Evolutionary conservation across 495 filamentous ascomycete species (phyloP), one percentile per base, ranked within the genome.

Genomic region (Lophiotrema nucula): DNA sequence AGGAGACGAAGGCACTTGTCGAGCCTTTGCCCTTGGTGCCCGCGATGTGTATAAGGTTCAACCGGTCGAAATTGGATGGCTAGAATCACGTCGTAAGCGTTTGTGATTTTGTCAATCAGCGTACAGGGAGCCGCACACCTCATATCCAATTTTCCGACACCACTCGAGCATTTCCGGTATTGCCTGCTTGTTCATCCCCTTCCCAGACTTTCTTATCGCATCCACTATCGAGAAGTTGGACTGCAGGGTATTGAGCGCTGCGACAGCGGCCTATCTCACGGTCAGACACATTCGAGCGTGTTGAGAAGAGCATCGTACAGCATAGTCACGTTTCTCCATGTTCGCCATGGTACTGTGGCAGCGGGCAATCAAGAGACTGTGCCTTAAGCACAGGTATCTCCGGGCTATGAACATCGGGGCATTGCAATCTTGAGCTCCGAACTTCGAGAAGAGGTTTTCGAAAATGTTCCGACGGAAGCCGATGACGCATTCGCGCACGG

Each of bases 21-120:
- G 83, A 86, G 33, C 92, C 92, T 74, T 97, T 97, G 55, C 92
- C 92, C 75, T 97, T 97, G 12, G 91, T 96, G 35, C 92, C 92
- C 12, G 91, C 87, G 19, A 97, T 84, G 67, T 97, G 92, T 12
- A 95, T 74, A 26, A 83, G 76, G 61, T 90, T 91, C 31, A 97
- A 73, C 2, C 74, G 75, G 60, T 88, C 79, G 52, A 97, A 80
- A 69, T 96, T 90, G 21, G 76, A 78, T n/a, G 85, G 81, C 87
- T 88, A 68, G 38, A n/a, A 18, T 21, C 8, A 43, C 19, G 19
- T 43, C 24, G 28, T 19, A 8, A 21, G 8, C 28, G 24, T 26
- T 25, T 26, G 48, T 26, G 16, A 28, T 2, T 47, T 37, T 23
- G 46, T 27, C 45, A n/a, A 21, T n/a, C 23, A 26, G 12, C 15